Base-by-base conservation (phyloP, 768 basidiomycete genomes). In the Boletus sensibilis region DNA sequence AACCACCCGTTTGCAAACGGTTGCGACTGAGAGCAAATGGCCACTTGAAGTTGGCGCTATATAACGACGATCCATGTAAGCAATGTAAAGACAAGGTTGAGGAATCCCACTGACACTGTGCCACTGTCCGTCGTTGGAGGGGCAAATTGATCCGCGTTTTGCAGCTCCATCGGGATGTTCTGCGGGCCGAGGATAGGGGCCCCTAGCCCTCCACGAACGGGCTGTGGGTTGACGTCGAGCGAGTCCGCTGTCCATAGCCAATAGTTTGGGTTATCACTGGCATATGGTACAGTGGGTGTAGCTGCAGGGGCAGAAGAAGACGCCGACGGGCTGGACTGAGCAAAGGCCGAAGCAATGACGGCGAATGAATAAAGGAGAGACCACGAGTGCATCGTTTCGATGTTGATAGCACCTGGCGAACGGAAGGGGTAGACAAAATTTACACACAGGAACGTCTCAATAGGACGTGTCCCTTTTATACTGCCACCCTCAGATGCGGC, bases 111-210 rank as follows among this genome's bases (percentile, higher is more conserved):
- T 47, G 54, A 75, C 77, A 88, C 72, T 23, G 55, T 57, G 13
- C 87, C 86, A 23, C 73, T 63, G 62, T 89, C 87, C 0, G 88
- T 87, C 7, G 76, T 78, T 4, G 87, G 87, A 42, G 85, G 83
- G 11, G 82, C 82, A 0, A 88, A 60, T 5, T 75, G 51, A 49
- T 88, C 82, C 10, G 84, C 74, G 50, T 86, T 85, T 67, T 88
- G 74, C 27, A 78, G 50, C 49, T 83, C 77, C n/a, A 87, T 37
- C 4, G 79, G 78, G 5, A 78, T 56, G 62, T 88, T 85, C 52
- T 84, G 73, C 0, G 83, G 86, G 1, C 83, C 86, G 2, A 88
- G 63, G 51, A 88, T 75, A 5, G 53, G 55, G 1, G 74, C 72
- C 0, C 85, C 84, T 3, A 80, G 69, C 1, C 62, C 33, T 1